Evolutionary conservation across 306 rosid genomes (phyloP).

Genomic region (Rubus idaeus): DNA sequence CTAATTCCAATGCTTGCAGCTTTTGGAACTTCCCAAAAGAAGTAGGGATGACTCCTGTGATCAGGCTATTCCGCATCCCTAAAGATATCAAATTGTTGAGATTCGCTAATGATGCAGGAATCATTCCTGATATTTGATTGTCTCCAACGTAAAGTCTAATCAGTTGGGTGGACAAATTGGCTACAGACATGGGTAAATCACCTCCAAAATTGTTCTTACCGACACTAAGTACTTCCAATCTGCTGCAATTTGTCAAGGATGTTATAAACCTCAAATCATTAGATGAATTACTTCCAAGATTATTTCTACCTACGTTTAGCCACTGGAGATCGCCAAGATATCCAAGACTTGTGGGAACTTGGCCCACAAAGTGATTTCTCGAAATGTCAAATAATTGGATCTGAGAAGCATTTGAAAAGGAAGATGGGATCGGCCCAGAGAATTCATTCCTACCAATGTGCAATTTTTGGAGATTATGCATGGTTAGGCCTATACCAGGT

Average conservation of each 20-base stretch:
- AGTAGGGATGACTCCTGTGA: conserved; percentile 28
- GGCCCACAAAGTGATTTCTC: conserved; percentile 6
- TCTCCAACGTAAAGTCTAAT: too few relatives aligned
- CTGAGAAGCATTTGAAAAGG: conserved; percentile 35
- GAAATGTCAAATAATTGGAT: background rate
- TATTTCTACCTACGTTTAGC: background rate
- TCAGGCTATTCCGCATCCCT: background rate
- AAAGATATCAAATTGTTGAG: conserved; percentile 9
- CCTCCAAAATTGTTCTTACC: conserved; percentile 35
- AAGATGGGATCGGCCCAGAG: conserved; percentile 35
- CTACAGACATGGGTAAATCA: conserved; percentile 24
- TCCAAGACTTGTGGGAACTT: conserved; percentile 26
- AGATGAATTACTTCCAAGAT: conserved; percentile 30
- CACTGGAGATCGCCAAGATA: background rate
- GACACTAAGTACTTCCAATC: background rate
- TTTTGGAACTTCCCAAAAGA: conserved; percentile 25
- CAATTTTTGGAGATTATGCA: conserved; percentile 22
- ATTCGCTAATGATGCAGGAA: conserved; percentile 31
- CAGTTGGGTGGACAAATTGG: conserved; percentile 39
- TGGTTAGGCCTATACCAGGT: conserved; percentile 28
- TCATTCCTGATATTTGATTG: conserved; percentile 26
- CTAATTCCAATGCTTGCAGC: background rate
- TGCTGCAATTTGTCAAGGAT: conserved; percentile 31
- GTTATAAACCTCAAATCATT: conserved; percentile 35
- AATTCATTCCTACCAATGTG: conserved; percentile 22